phyloP scores from a whole-genome alignment of 1,284 basidiomycete genomes.

The Xerocomus minutiporus region DNA sequence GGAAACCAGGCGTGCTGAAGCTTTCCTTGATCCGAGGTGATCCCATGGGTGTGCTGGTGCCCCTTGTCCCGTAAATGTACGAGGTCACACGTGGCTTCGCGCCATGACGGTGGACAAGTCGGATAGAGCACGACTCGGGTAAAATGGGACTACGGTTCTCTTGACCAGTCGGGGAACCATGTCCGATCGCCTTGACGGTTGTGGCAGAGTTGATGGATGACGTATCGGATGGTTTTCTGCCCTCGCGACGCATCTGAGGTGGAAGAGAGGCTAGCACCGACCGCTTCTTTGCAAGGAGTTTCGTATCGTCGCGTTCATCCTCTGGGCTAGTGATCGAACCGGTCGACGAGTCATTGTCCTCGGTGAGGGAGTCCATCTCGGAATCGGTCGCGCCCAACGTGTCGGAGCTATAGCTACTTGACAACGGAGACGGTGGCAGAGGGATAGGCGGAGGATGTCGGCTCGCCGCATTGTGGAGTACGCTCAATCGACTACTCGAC shows the following conservation, averaged over 20 bases:
- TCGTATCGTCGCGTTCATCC: constrained; percentile 44
- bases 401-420: constrained; percentile 38
- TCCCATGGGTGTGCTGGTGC: constrained; percentile 10
- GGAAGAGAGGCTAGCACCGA: constrained; percentile 43
- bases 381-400: constrained; percentile 50
- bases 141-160: constrained; percentile 19
- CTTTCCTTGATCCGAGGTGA: constrained; percentile 29
- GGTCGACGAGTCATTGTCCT: constrained; percentile 60
- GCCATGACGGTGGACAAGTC: constrained; percentile 26
- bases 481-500: constrained; percentile 37
- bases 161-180: constrained; percentile 19
- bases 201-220: constrained; percentile 42
- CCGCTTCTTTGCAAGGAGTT: constrained; percentile 30
- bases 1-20: constrained; percentile 41
- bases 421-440: constrained; percentile 35
- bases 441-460: constrained; percentile 14
- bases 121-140: constrained; percentile 24
- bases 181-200: constrained; percentile 35
- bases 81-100: constrained; percentile 26
- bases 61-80: constrained; percentile 25
- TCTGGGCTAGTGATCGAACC: constrained; percentile 50
- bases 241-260: constrained; percentile 41
- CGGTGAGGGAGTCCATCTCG: constrained; percentile 57
- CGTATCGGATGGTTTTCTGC: constrained; percentile 52
- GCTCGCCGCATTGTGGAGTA: constrained; percentile 15